Conservation (phyloP, 1,284 basidiomycete species). For the Sphaerobolus stellatus region DNA sequence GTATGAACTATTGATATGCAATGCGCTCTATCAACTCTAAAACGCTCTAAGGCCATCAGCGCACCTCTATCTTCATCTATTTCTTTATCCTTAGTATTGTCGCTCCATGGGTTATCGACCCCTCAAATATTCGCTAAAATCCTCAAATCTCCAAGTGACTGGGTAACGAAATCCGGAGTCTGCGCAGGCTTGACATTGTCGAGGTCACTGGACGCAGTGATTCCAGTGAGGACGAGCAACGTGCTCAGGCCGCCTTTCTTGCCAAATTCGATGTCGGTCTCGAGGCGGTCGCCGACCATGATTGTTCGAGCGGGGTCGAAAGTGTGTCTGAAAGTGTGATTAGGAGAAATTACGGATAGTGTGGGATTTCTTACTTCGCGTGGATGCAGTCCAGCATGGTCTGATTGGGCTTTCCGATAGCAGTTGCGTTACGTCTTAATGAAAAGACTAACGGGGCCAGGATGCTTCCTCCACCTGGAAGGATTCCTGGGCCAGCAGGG, state of each 20-base stretch:
- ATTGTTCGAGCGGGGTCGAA: conserved; percentile 85
- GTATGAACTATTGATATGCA: too few relatives aligned
- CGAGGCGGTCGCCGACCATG: conserved; percentile 94
- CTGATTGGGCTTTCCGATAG: conserved; percentile 89
- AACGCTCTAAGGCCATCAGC: too few relatives aligned
- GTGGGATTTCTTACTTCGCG: conserved; percentile 79
- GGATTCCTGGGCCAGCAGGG: conserved; percentile 76
- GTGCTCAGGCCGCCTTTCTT: conserved; percentile 83
- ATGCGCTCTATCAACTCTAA: too few relatives aligned
- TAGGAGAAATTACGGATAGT: neutral
- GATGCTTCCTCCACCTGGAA: conserved; percentile 85
- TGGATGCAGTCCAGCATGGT: conserved; percentile 95
- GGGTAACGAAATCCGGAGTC: conserved; percentile 40
- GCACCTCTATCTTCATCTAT: too few relatives aligned
- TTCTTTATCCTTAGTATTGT: too few relatives aligned
- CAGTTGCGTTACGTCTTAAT: conserved; percentile 68
- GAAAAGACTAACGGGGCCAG: conserved; percentile 81
- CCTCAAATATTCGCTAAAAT: too few relatives aligned
- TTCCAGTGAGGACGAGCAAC: conserved; percentile 91
- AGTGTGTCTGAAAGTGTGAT: conserved; percentile 55
- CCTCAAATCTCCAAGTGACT: conserved; percentile 42
- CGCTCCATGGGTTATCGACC: too few relatives aligned
- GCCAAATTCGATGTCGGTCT: conserved; percentile 94
- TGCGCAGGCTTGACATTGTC: conserved; percentile 22
- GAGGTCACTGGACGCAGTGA: conserved; percentile 11